These are phyloP conservation scores for Cutaneotrichosporon curvatum DNA, from an alignment of 1,284 basidiomycete species.

Conservation along the genomic window DNA sequence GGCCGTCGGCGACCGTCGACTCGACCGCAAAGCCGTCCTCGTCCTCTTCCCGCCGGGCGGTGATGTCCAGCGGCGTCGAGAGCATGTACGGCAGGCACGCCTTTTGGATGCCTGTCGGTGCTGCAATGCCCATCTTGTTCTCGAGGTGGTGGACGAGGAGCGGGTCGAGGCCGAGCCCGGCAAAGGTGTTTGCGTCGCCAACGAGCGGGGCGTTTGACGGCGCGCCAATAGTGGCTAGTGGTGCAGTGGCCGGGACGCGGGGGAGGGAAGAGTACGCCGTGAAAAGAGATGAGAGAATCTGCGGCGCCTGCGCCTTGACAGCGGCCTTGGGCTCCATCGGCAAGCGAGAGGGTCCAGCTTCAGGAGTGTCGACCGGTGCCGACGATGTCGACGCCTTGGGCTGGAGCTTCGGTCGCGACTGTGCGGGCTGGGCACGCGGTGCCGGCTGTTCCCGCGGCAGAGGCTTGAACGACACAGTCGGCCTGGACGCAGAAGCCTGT, in stretches of 20 bases:
- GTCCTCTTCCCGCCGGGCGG: constrained; percentile 14
- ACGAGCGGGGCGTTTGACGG: constrained; percentile 77
- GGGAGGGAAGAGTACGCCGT: constrained; percentile 51
- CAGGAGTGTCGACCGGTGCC: constrained; percentile 2
- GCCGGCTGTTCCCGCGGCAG: constrained; percentile 1
- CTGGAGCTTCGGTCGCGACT: neutral
- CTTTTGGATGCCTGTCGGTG: constrained; percentile 87
- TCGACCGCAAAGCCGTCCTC: constrained; percentile 8
- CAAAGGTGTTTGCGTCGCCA: constrained; percentile 62
- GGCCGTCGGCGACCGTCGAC: constrained; percentile 1
- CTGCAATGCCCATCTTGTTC: constrained; percentile 71
- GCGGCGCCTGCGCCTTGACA: constrained; percentile 39
- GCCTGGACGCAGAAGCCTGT: neutral
- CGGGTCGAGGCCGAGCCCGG: constrained; percentile 70
- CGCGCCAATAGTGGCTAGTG: constrained; percentile 29
- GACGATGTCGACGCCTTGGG: constrained; percentile 4
- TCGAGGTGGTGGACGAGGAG: constrained; percentile 72
- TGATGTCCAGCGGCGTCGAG: constrained; percentile 39
- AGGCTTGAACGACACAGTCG: neutral
- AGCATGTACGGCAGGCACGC: constrained; percentile 70
- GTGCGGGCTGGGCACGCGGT: constrained; percentile 9
- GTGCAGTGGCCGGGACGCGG: constrained; percentile 4
- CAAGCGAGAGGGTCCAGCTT: constrained; percentile 19
- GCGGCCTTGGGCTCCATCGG: constrained; percentile 1
- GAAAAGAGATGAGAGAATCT: constrained; percentile 87